A percentile compares a stretch with the other conserved stretches of the same genome.
Conservation (phyloP, 768 basidiomycete genomes). For the Mycena leptocephala region DNA sequence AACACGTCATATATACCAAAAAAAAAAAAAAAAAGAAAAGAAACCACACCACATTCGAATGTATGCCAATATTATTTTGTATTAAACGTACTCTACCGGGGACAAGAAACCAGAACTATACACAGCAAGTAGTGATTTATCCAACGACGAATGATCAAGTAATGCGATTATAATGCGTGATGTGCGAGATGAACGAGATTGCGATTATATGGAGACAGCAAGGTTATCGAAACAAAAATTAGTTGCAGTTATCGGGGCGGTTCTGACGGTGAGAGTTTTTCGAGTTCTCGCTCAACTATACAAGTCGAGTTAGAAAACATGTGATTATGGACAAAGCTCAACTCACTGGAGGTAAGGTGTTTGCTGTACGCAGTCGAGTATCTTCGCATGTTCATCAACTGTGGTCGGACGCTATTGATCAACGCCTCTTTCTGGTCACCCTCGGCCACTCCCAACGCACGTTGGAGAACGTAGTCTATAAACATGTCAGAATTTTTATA, state of each 20-base stretch:
- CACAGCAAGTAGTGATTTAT: slow-evolving; percentile 36
- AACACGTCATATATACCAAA: slow-evolving; percentile 22
- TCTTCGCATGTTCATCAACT: slow-evolving; percentile 80
- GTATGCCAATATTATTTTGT: slow-evolving; percentile 35
- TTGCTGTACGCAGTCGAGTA: slow-evolving; percentile 84
- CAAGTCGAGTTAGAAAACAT: slow-evolving; percentile 27
- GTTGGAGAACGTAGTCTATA: slow-evolving; percentile 90
- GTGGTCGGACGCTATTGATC: slow-evolving; percentile 74
- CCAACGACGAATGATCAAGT: slow-evolving; percentile 37
- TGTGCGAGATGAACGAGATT: slow-evolving; percentile 47
- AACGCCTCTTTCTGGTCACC: slow-evolving; percentile 81
- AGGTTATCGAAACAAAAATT: slow-evolving; percentile 45
- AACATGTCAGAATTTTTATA: neutral
- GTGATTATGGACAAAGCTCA: neutral
- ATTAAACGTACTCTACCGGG: slow-evolving; percentile 27
- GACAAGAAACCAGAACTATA: slow-evolving; percentile 35
- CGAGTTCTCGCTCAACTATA: slow-evolving; percentile 83
- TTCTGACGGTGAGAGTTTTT: slow-evolving; percentile 59
- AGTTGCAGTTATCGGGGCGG: slow-evolving; percentile 33
- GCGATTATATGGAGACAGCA: slow-evolving; percentile 40
- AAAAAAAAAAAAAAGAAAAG: neutral
- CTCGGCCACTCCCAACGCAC: slow-evolving; percentile 79
- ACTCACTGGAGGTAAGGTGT: slow-evolving; percentile 86
- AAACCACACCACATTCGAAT: neutral
- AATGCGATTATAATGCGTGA: slow-evolving; percentile 55